A percentile compares a stretch with the other conserved stretches of the same genome.
phyloP scores from a whole-genome alignment of 164 flowering plant species.

The Umbilicus rupestris region DNA sequence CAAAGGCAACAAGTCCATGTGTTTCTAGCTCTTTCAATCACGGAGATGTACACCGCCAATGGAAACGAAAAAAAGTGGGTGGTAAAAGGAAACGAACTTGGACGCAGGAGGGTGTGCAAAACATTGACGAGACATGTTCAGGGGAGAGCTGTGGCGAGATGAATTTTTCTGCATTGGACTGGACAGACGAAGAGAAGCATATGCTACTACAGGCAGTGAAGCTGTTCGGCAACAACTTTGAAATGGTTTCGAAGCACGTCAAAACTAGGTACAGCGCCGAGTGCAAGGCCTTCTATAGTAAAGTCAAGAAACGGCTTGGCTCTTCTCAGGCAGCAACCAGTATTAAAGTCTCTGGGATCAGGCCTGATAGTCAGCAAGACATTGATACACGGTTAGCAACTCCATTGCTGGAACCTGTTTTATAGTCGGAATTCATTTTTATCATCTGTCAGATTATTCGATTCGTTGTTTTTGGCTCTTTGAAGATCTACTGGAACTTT shows the following conservation, averaged over 20 bases:
- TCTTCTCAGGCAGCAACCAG: not conserved
- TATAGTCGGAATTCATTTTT: not conserved
- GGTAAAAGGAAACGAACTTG: slow-evolving; percentile 24
- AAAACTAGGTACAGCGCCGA: slow-evolving; percentile 65
- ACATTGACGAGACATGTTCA: slow-evolving; percentile 68
- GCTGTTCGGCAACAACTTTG: slow-evolving; percentile 77
- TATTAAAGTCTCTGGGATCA: not conserved
- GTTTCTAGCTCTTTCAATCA: slow-evolving; percentile 68
- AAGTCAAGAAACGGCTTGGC: slow-evolving; percentile 80
- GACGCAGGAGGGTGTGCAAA: slow-evolving; percentile 53
- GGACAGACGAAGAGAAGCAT: slow-evolving; percentile 92
- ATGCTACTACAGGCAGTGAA: slow-evolving; percentile 56
- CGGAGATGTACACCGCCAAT: slow-evolving; percentile 44
- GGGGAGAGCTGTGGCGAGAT: slow-evolving; percentile 87
- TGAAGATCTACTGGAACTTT: not conserved
- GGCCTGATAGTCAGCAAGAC: not conserved
- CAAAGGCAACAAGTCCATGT: slow-evolving; percentile 87
- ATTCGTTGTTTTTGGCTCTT: not conserved
- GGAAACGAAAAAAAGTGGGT: slow-evolving; percentile 38
- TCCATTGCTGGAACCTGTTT: not conserved
- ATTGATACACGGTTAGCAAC: not conserved
- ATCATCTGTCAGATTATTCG: not conserved
- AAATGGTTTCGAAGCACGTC: slow-evolving; percentile 52
- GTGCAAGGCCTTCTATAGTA: slow-evolving; percentile 84
- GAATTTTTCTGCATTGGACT: slow-evolving; percentile 43